Evolutionary conservation across 176 grass and related monocot genomes (phyloP), one percentile per base, ranked within the genome.

Genomic region (Metroxylon sagu): DNA sequence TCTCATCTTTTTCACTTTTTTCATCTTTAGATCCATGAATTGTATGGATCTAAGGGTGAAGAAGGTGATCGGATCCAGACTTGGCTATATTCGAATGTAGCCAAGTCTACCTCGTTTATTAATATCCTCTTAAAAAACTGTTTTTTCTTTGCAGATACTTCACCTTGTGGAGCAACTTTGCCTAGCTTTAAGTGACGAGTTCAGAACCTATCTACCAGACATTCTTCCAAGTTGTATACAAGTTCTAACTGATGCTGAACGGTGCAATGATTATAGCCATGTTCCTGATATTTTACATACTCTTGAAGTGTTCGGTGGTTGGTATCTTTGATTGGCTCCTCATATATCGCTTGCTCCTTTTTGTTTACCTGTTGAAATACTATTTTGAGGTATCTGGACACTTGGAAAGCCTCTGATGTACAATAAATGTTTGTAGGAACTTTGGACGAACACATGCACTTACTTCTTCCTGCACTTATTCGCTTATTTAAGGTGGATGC

Each of bases 371-470:
- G 35, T 43, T 43, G 12, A 43, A 12, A 43, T 43, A 14, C 35
- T 43, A 1, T 43, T 43, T 43, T 14, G 35, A 14, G 35, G 35
- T 43, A 43, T 43, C 35, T 14, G 35, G 8, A 7, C 35, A 14
- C 10, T 43, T 0, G 8, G 12, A 43, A 43, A 12, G 8, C 5
- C 64, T 14, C 23, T 77, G 29, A 72, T 29, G 59, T 49, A 19
- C 48, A 48, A 23, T 12, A 66, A 61, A 4, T 50, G 16, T 54
- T 60, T 60, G 43, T 66, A 97, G 93, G 93, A 71, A 97, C 89
- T 59, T 79, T 97, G 72, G 93, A 97, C 76, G 87, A 91, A 59
- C 93, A 91, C 74, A 88, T 97, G 93, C 93, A 97, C 60, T 85
- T 97, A 75, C 82, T 97, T 72, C 79, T 89, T 78, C 93, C 93